These are phyloP conservation scores for Lojkania enalia DNA, from an alignment of 2,329 filamentous ascomycete species.

Conservation along the genomic window DNA sequence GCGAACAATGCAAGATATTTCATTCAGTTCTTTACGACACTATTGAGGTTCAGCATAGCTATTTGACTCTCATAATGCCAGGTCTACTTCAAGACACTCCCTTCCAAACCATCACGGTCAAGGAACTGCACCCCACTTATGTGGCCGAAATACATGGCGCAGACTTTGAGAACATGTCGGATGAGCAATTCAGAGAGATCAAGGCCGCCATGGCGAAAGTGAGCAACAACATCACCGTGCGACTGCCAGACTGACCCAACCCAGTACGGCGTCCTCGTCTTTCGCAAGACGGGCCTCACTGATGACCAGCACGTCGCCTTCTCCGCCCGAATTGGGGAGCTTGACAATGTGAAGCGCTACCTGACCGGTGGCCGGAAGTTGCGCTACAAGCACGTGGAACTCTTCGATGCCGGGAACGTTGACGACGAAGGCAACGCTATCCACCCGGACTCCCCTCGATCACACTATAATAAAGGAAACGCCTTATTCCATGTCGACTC, in stretches of 20 bases:
- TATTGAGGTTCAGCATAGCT: too few relatives aligned
- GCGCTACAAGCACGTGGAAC: conserved; percentile 54
- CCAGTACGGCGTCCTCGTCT: conserved; percentile 57
- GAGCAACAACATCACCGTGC: background rate
- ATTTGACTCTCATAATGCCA: conserved; percentile 11
- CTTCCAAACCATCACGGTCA: conserved; percentile 33
- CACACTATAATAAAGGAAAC: conserved; percentile 47
- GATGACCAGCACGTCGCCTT: conserved; percentile 58
- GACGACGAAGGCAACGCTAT: conserved; percentile 53
- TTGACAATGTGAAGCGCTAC: conserved; percentile 60
- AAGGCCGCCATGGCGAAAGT: conserved; percentile 43
- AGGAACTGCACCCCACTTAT: conserved; percentile 43
- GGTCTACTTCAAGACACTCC: conserved; percentile 15
- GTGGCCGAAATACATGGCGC: conserved; percentile 45
- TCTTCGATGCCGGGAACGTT: conserved; percentile 63
- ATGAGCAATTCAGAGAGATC: conserved; percentile 44
- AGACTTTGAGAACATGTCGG: conserved; percentile 40
- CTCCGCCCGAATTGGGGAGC: conserved; percentile 55
- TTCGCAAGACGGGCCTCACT: conserved; percentile 55
- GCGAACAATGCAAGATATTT: too few relatives aligned
- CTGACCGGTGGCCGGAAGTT: conserved; percentile 51
- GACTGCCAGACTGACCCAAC: background rate
- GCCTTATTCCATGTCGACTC: conserved; percentile 34
- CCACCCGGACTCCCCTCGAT: conserved; percentile 46
- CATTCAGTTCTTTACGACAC: too few relatives aligned